Evolutionary conservation across 768 basidiomycete genomes (phyloP).

Genomic region (Sutorius australiensis): DNA sequence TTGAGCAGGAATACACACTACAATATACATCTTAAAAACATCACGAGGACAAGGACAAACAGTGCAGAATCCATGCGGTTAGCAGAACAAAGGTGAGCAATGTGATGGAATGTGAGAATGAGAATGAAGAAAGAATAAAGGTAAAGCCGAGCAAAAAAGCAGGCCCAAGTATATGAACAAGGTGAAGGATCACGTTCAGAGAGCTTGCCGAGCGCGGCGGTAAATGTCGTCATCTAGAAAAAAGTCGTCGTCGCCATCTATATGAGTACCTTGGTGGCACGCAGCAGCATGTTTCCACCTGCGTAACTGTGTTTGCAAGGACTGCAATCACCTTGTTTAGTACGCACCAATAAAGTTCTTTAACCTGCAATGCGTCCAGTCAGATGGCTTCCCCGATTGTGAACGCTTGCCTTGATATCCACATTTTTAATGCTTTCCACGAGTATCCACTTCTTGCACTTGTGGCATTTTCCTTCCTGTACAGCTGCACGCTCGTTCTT

Average conservation of each 20-base stretch:
- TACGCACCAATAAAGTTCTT: constrained; percentile 73
- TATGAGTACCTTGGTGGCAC: constrained; percentile 60
- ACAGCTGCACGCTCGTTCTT: constrained; percentile 60
- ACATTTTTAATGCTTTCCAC: constrained; percentile 73
- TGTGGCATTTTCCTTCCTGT: constrained; percentile 74
- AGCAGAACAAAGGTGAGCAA: constrained; percentile 17
- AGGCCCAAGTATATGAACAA: background rate
- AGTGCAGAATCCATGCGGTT: constrained; percentile 4
- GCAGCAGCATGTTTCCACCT: constrained; percentile 85
- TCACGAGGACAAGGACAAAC: background rate
- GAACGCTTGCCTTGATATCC: constrained; percentile 57
- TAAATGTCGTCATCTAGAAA: constrained; percentile 53
- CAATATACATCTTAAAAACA: constrained; percentile 2
- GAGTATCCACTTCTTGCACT: constrained; percentile 67
- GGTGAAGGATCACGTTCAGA: background rate
- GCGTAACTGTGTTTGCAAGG: constrained; percentile 5
- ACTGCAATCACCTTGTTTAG: background rate
- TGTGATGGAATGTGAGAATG: background rate
- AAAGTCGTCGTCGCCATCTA: constrained; percentile 55
- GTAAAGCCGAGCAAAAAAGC: background rate
- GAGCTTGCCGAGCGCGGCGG: constrained; percentile 17
- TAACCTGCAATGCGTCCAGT: constrained; percentile 43
- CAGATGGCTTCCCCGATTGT: background rate
- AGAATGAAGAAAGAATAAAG: constrained; percentile 14
- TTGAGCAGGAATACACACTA: background rate